These are phyloP conservation scores for Aspergillus asperescens DNA, from an alignment of 495 filamentous ascomycete genomes.

Conservation along the genomic window DNA sequence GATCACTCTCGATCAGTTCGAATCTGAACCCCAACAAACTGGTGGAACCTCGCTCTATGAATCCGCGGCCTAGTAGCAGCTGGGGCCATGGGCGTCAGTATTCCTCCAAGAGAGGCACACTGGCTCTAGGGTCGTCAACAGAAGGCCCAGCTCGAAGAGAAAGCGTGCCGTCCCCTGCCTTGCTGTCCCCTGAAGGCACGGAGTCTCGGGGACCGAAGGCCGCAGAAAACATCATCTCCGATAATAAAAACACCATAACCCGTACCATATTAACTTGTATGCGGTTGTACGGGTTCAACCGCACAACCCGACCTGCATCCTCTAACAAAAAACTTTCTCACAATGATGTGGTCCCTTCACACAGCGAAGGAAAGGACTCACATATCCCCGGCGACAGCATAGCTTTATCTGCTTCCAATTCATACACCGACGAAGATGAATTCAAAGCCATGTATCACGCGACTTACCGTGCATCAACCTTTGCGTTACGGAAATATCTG, in stretches of 20 bases:
- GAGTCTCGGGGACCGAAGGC: conserved; percentile 23
- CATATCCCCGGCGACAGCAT: conserved; percentile 6
- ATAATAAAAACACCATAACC: conserved; percentile 41
- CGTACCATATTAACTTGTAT: conserved; percentile 56
- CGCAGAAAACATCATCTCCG: conserved; percentile 33
- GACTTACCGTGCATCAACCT: conserved; percentile 55
- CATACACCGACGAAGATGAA: conserved; percentile 47
- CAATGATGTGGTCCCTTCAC: conserved; percentile 14
- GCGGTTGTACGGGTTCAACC: conserved; percentile 58
- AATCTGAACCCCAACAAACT: conserved; percentile 27
- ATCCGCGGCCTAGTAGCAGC: conserved; percentile 21
- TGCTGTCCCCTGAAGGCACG: conserved; percentile 17
- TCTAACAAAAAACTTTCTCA: conserved; percentile 19
- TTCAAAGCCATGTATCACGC: conserved; percentile 64
- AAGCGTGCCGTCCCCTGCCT: conserved; percentile 13
- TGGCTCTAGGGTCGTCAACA: conserved; percentile 28
- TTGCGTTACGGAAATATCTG: conserved; percentile 51
- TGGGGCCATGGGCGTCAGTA: conserved; percentile 16
- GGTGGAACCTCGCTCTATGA: conserved; percentile 13
- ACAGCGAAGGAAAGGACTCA: conserved; percentile 13
- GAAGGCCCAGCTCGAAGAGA: conserved; percentile 21
- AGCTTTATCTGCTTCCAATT: conserved; percentile 13
- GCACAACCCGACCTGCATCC: conserved; percentile 27
- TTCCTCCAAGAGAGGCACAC: conserved; percentile 18
- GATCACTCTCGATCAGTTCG: conserved; percentile 37